Base-by-base conservation (phyloP, 768 basidiomycete species). In the Psilocybe cubensis region DNA sequence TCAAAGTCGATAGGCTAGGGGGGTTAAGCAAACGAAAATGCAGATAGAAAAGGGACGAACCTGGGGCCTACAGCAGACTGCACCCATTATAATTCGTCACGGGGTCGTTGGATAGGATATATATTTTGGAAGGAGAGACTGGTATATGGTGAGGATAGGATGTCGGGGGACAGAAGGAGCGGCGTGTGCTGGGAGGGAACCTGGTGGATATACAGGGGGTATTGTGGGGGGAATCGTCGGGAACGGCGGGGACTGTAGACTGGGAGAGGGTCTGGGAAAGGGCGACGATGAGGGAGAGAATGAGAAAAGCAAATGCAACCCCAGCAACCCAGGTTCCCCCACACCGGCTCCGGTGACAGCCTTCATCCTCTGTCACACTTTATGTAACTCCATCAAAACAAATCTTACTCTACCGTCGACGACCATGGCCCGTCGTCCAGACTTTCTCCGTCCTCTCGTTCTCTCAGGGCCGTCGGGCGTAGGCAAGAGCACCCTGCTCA, bases 401-500 rank as follows among this genome's bases (percentile, higher is more conserved):
- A 20, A 27, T 10, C 35, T n/a, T 35, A 4, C 38, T 51, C 38
- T 23, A 28, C 8, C 28, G 17, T 29, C 20, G 9, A 12, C 27
- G 20, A 18, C 28, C 50, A 52, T 59, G 54, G 28, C 54, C 42
- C 53, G 48, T 47, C 58, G 53, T 45, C 43, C 53, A 28, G 58
- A 59, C 23, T 83, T 85, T 64, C 66, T 82, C 11, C 84, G 89
- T 58, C 94, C 95, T 3, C 85, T 97, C 50, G 86, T 97, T 41
- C 79, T 96, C 59, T 96, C 91, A 53, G 92, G 94, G 0, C 95
- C 95, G 0, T 95, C 93, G 1, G 95, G 96, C 57, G 92, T 95
- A 2, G 96, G 96, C 51, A 98, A 98, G 73, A 92, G 90, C 67
- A 96, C 96, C 0, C 85, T 98, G 28, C 83, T 98, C 48, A 79